These are phyloP conservation scores for Venustampulla echinocandica DNA, from an alignment of 495 filamentous ascomycete species.

Conservation along the genomic window DNA sequence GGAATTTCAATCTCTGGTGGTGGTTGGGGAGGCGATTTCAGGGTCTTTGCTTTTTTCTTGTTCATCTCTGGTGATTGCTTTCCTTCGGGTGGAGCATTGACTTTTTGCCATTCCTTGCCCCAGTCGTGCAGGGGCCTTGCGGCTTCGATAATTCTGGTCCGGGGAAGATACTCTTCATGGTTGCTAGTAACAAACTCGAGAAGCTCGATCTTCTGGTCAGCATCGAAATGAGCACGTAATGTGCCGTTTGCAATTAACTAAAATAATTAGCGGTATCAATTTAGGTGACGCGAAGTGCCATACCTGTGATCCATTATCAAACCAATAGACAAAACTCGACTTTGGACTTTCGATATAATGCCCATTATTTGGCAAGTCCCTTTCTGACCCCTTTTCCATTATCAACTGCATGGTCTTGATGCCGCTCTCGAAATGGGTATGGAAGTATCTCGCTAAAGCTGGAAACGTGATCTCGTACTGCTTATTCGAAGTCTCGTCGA, in stretches of 20 bases:
- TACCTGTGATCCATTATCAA: conserved; percentile 61
- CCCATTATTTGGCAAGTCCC: conserved; percentile 46
- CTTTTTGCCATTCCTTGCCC: conserved; percentile 45
- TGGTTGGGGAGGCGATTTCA: conserved; percentile 40
- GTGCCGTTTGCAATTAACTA: conserved; percentile 57
- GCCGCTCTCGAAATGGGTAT: conserved; percentile 75
- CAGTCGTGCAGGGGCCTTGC: conserved; percentile 44
- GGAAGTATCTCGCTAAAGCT: conserved; percentile 70
- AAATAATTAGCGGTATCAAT: conserved; percentile 2
- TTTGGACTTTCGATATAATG: conserved; percentile 55
- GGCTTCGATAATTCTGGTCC: conserved; percentile 44
- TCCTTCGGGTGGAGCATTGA: conserved; percentile 43
- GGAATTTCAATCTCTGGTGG: conserved; percentile 53
- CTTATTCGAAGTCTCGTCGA: conserved; percentile 37
- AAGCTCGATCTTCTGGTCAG: conserved; percentile 60
- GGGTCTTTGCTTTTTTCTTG: conserved; percentile 50
- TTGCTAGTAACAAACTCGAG: conserved; percentile 56
- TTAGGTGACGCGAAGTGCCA: conserved; percentile 18
- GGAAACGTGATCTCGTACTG: conserved; percentile 70
- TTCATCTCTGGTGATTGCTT: conserved; percentile 66
- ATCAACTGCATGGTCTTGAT: conserved; percentile 72
- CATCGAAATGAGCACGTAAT: conserved; percentile 57
- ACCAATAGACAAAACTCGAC: conserved; percentile 65
- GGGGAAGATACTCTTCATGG: conserved; percentile 62
- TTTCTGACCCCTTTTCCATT: conserved; percentile 52